phyloP scores from a whole-genome alignment of 176 grass and related monocot species.

The Stipa capillata region DNA sequence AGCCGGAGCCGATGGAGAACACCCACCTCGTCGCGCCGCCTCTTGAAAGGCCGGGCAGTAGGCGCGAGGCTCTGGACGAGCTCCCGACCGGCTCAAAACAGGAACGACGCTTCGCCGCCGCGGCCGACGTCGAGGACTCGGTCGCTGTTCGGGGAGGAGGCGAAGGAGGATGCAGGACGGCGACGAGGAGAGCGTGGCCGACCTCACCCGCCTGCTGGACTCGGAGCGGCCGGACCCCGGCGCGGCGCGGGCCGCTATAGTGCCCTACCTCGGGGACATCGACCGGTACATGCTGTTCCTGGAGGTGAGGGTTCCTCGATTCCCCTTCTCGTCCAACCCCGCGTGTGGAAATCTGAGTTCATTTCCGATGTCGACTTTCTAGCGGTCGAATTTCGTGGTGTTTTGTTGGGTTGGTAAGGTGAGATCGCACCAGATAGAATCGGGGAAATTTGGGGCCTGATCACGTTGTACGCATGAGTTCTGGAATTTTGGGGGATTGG shows the following conservation, averaged over 20 bases:
- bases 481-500: neutral
- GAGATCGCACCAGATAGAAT: neutral
- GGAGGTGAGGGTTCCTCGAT: conserved; percentile 35
- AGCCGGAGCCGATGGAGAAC: conserved; percentile 13
- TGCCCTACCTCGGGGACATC: conserved; percentile 1
- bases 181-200: neutral
- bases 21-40: neutral
- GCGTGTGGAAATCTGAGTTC: neutral
- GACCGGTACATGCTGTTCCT: conserved; percentile 24
- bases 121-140: conserved; percentile 14
- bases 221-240: neutral
- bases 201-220: neutral
- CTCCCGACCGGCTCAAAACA: neutral
- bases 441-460: neutral
- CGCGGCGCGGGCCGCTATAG: neutral
- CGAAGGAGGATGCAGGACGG: neutral
- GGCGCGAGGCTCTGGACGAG: conserved; percentile 18
- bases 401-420: neutral
- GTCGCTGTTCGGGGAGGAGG: neutral
- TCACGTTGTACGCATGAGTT: neutral
- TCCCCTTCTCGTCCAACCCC: neutral
- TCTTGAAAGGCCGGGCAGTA: neutral
- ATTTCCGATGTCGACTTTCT: neutral
- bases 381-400: neutral
- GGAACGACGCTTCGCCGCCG: neutral